Evolutionary conservation across 2,329 filamentous ascomycete species (phyloP), one percentile per base, ranked within the genome.

Genomic region (Peltaster fructicola): DNA sequence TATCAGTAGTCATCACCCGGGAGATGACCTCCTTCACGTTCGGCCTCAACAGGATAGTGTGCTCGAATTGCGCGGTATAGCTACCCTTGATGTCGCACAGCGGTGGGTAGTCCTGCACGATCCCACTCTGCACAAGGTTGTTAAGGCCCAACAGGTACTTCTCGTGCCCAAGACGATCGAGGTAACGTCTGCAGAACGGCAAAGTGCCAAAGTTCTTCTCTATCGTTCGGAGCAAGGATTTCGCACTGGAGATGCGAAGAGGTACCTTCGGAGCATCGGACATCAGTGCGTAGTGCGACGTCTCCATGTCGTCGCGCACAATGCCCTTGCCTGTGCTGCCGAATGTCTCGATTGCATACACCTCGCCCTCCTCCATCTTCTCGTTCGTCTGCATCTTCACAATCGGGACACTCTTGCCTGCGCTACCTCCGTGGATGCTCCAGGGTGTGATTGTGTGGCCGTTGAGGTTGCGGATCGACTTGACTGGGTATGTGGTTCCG

Each of bases 21-120:
- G 43, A 50, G 15, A 55, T 44, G 4, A 55, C 49, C 37, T 55
- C 52, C 35, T 55, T 55, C 13, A 47, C 41, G 29, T 44, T 53
- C 16, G 47, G 47, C 23, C 51, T 35, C 15, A 55, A 39, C 29
- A 55, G 31, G 30, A 57, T 48, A 8, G 54, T 57, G 45, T 65
- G 70, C 48, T 74, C 69, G 40, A 66, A 73, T 36, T 74, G 70
- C 7, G 69, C 69, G 4, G 63, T 60, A 40, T 71, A 73, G 2
- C 67, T 71, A 2, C 68, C 68, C 33, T 59, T 54, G 20, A 65
- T 43, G 34, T 74, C 69, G 16, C 57, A 49, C 14, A 74, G 48
- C 2, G 68, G 69, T 8, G 49, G 48, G 38, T 73, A 68, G 4
- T 54, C 45, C 20, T 73, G 60, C 3, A 73, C 50, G 11, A 73